These are phyloP conservation scores for Quambalaria eucalypti DNA, from an alignment of 1,284 basidiomycete species.

Conservation along the genomic window DNA sequence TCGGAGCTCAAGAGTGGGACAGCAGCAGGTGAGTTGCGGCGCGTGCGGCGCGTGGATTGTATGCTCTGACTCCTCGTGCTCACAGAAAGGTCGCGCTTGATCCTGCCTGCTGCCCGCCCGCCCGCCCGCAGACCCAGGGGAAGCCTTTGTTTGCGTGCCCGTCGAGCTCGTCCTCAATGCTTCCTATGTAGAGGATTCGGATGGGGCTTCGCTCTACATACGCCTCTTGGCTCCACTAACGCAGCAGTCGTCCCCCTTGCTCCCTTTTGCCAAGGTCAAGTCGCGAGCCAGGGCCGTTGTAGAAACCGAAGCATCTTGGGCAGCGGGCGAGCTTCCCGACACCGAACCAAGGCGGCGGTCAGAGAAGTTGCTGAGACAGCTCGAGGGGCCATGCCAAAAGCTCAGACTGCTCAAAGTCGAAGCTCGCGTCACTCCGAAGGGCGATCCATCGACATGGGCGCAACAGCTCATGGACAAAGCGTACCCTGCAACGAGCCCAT, in stretches of 20 bases:
- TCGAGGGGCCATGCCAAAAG: conserved; percentile 30
- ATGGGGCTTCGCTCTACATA: conserved; percentile 36
- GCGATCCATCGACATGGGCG: conserved; percentile 20
- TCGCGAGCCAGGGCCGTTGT: conserved; percentile 1
- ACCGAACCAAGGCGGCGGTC: conserved; percentile 4
- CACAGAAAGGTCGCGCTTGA: background rate
- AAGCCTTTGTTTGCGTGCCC: conserved; percentile 24
- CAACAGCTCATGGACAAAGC: conserved; percentile 19
- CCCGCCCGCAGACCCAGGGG: conserved; percentile 4
- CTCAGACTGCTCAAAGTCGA: conserved; percentile 34
- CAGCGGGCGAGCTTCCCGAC: background rate
- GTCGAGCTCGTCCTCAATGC: conserved; percentile 25
- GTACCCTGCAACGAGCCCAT: conserved; percentile 15
- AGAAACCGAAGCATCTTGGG: background rate
- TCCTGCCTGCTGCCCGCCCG: background rate
- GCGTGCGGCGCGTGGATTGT: background rate
- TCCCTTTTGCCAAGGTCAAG: conserved; percentile 16
- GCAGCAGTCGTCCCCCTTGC: conserved; percentile 3
- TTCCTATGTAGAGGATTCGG: conserved; percentile 34
- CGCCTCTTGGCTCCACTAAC: conserved; percentile 26
- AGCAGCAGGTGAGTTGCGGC: too few relatives aligned
- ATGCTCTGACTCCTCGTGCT: background rate
- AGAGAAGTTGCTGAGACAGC: conserved; percentile 12
- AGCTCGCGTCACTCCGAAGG: conserved; percentile 25
- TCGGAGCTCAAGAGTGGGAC: background rate